Evolutionary conservation across 2,329 filamentous ascomycete species (phyloP), one percentile per base, ranked within the genome.

Genomic region (Annulohypoxylon truncatum): DNA sequence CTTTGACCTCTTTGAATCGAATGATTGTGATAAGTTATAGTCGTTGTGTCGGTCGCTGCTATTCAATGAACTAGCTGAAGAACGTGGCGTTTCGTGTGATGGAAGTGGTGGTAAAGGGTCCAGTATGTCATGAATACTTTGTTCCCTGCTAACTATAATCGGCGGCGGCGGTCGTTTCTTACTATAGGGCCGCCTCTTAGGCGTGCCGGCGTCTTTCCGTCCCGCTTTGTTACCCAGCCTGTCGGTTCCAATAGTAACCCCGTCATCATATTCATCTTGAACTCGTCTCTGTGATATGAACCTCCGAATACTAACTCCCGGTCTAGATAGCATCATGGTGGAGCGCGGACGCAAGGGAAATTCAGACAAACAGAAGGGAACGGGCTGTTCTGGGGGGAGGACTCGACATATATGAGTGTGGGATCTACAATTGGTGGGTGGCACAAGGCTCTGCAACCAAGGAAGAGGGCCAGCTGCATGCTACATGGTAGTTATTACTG

Each of bases 61-160:
- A 70, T 79, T 82, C 72, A 84, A 80, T 74, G 83, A 85, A 68
- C 79, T 82, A 47, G 77, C 77, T 22, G 82, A 81, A 15, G 81
- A 81, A 62, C 78, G 75, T 46, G 78, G 76, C 10, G 76, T 79
- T 52, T 76, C 77, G 55, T 71, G 77, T n/a, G 59, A 31, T 13
- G 79, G 78, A 15, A 81, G 72, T 47, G 79, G 76, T 51, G 82
- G 79, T 22, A 80, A 62, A 40, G 80, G 76, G 22, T 75, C 75
- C 29, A 78, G 72, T 60, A 80, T 78, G 66, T 77, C 77, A 71
- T 81, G 78, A 56, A 80, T 73, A 60, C 79, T 80, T 62, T 79
- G 75, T 65, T 77, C 74, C 59, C 77, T 78, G 57, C 76, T 78
- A 60, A 81, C 75, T 54, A 81, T 77, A 58, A 80, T 76, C 22